A percentile compares a stretch with the other conserved stretches of the same genome.
phyloP scores from a whole-genome alignment of 2,329 filamentous ascomycete genomes.

The Exophiala viscosa region DNA sequence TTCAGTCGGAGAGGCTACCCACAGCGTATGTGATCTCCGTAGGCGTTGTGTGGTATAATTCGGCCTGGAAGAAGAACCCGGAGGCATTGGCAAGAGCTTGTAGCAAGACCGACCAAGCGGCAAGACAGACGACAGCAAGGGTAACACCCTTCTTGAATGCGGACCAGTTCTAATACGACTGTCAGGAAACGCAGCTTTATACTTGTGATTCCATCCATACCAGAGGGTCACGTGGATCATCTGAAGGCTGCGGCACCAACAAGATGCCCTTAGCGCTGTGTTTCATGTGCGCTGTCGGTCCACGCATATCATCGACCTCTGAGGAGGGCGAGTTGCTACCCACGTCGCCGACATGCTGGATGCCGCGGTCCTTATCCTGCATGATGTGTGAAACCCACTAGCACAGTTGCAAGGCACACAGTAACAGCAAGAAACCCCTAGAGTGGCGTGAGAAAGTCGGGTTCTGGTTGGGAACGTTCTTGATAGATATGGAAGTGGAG shows the following conservation, averaged over 20 bases:
- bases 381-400: too few relatives aligned
- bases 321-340: too few relatives aligned
- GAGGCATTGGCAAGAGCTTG: conserved; percentile 4
- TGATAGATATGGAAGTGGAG: too few relatives aligned
- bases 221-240: conserved; percentile 84
- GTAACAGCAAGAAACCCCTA: too few relatives aligned
- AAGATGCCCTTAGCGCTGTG: too few relatives aligned
- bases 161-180: conserved; percentile 6
- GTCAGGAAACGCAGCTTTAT: neutral
- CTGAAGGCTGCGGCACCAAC: conserved; percentile 81
- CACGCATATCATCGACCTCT: too few relatives aligned
- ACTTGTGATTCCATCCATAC: conserved; percentile 41
- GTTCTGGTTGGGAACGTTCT: too few relatives aligned
- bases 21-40: conserved; percentile 22
- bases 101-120: neutral
- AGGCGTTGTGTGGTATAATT: conserved; percentile 18
- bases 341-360: too few relatives aligned
- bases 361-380: too few relatives aligned
- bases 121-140: conserved; percentile 1
- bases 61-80: conserved; percentile 18
- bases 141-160: neutral
- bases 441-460: too few relatives aligned
- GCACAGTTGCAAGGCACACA: too few relatives aligned
- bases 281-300: too few relatives aligned
- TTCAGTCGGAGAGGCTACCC: neutral